These are phyloP conservation scores for Polytrichum commune DNA, from an alignment of 225 moss, liverwort and hornwort species.

Conservation along the genomic window DNA sequence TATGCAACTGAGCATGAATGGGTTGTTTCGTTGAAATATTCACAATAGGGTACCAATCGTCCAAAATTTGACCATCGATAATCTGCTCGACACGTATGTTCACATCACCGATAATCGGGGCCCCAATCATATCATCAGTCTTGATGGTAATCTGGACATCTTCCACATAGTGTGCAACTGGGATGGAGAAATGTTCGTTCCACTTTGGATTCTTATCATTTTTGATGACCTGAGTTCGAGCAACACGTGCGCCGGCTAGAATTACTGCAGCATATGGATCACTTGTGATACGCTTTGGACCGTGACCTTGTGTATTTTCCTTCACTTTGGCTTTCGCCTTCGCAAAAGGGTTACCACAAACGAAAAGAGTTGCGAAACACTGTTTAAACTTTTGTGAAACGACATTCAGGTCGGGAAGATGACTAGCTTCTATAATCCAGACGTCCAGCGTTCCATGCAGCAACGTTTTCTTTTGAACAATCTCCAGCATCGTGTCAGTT, in stretches of 20 bases:
- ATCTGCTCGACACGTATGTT: slow-evolving; percentile 43
- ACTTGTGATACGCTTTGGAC: slow-evolving; percentile 68
- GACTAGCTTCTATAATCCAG: slow-evolving; percentile 45
- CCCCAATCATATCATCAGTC: slow-evolving; percentile 77
- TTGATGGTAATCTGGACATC: slow-evolving; percentile 66
- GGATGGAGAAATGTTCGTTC: slow-evolving; percentile 74
- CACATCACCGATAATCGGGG: slow-evolving; percentile 67
- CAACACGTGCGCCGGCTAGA: slow-evolving; percentile 74
- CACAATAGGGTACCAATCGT: slow-evolving; percentile 65
- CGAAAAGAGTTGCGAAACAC: slow-evolving; percentile 46
- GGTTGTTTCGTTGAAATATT: slow-evolving; percentile 45
- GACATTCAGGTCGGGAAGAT: slow-evolving; percentile 78
- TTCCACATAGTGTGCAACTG: slow-evolving; percentile 70
- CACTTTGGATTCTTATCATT: slow-evolving; percentile 66
- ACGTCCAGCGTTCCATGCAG: slow-evolving; percentile 75
- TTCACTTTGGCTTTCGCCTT: slow-evolving; percentile 23
- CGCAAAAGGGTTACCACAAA: slow-evolving; percentile 42
- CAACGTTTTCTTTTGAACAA: slow-evolving; percentile 38
- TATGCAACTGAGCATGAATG: slow-evolving; percentile 36
- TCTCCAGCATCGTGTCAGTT: slow-evolving; percentile 31
- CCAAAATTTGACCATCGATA: slow-evolving; percentile 36
- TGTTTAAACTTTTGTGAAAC: slow-evolving; percentile 71
- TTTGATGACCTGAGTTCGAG: slow-evolving; percentile 61
- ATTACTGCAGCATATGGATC: slow-evolving; percentile 73
- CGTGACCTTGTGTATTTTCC: slow-evolving; percentile 32